Evolutionary conservation across 225 moss, liverwort and hornwort species (phyloP).

Genomic region (Sphagnum tenellum): DNA sequence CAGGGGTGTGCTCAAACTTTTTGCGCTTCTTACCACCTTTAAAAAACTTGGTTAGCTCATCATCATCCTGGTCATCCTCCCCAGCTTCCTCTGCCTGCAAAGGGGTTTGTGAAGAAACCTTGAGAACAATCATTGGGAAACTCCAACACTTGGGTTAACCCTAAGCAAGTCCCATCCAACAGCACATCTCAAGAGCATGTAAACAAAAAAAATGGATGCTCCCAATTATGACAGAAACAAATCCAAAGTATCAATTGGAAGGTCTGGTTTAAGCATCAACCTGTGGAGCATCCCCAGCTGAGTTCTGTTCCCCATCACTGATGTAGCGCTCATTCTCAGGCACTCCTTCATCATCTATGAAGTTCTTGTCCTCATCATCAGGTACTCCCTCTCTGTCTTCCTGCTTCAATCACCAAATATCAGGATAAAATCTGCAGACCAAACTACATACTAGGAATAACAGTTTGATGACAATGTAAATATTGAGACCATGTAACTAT

Average conservation of each 20-base stretch:
- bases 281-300: constrained; percentile 48
- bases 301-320: constrained; percentile 61
- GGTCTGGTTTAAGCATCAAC: constrained; percentile 7
- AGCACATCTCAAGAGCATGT: too few species aligned
- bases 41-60: constrained; percentile 54
- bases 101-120: too few species aligned
- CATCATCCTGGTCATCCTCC: constrained; percentile 41
- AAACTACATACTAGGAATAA: too few species aligned
- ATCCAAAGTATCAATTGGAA: neutral
- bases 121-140: too few species aligned
- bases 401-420: constrained; percentile 7
- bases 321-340: constrained; percentile 49
- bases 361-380: constrained; percentile 53
- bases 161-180: too few species aligned
- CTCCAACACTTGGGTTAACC: too few species aligned
- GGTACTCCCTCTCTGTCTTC: constrained; percentile 51
- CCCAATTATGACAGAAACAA: neutral
- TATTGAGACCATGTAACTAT: too few species aligned
- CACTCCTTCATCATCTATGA: constrained; percentile 81
- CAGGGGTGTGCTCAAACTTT: constrained; percentile 60
- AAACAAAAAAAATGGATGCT: neutral
- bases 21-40: constrained; percentile 56
- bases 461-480: too few species aligned
- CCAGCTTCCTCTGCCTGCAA: constrained; percentile 71
- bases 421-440: too few species aligned